These are phyloP conservation scores for Somion occarium DNA, from an alignment of 1,284 basidiomycete species.

Conservation along the genomic window DNA sequence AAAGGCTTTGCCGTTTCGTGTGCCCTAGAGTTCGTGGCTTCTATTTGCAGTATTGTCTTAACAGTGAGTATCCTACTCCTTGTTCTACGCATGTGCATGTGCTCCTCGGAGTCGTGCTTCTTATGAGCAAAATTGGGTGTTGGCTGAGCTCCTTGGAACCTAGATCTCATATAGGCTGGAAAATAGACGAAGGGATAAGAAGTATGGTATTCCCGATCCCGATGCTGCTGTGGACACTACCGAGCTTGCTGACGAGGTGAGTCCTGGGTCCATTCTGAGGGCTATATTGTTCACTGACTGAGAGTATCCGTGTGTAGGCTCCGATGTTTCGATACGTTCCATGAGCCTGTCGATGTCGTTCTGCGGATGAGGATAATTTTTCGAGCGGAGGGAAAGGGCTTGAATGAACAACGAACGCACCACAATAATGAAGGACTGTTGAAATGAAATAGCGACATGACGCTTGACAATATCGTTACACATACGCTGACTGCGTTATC, in stretches of 20 bases:
- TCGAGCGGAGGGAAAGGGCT: no score
- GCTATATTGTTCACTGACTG: neutral
- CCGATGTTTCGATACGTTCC: constrained; percentile 9
- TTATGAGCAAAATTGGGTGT: neutral
- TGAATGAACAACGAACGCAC: no score
- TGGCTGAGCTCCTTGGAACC: neutral
- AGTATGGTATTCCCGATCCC: constrained; percentile 44
- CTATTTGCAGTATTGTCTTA: constrained; percentile 46
- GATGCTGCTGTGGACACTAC: constrained; percentile 57
- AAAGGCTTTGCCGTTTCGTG: constrained; percentile 63
- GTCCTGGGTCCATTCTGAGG: constrained; percentile 13
- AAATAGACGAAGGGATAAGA: constrained; percentile 50
- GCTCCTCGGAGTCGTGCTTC: no score
- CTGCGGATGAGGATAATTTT: no score
- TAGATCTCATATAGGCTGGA: constrained; percentile 61
- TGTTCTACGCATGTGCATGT: neutral
- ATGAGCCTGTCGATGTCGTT: no score
- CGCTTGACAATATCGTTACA: no score
- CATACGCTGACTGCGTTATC: no score
- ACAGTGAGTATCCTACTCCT: constrained; percentile 36
- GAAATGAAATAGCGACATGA: no score
- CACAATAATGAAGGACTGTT: no score
- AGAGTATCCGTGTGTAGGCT: constrained; percentile 1
- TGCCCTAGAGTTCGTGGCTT: constrained; percentile 55
- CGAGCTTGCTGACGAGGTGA: constrained; percentile 62